Evolutionary conservation across 192 early-diverging fungal genomes (phyloP), one percentile per base, ranked within the genome.

Genomic region (Coemansia guatemalensis): DNA sequence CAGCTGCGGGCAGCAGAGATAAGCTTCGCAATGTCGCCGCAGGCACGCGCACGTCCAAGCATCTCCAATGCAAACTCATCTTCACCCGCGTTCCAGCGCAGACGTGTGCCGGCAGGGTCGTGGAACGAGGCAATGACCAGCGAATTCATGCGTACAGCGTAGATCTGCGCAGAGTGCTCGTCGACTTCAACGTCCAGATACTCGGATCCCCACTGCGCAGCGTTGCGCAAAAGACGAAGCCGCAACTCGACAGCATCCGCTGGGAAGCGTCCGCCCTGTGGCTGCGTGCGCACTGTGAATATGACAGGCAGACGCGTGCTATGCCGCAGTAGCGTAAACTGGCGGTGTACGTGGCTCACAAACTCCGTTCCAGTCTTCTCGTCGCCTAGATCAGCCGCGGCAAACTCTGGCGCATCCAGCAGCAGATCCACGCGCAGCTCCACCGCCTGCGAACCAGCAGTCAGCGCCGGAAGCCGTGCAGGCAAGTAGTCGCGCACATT

Each of bases 361-460:
- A 81, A 78, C 23, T 75, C 58, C 7, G 57, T 50, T n/a, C 59
- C 56, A 9, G 51, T 48, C 27, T 25, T 56, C 17, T 50, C 23
- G 29, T 68, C 56, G 35, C 56, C 49, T 9, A 71, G 23, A 22
- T 69, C 62, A 67, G 76, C 22, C 0, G 24, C 64, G 9, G 62
- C 60, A 65, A 75, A 69, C 49, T 84, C 85, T 18, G 75, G 62
- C 2, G 69, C 62, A 33, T 82, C 71, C 25, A 64, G 58, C 22
- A 99, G 73, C 47, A 99, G 74, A 68, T 99, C 97, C 4, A 91
- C 93, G 29, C 97, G 91, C 48, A 99, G 78, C 81, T 99, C 97
- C 32, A 99, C 83, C 5, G 92, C 95, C 62, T 95, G 92, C 0
- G 87, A 83, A 21, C 97, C 97, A 41, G 89, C 86, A 3, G 85